These are phyloP conservation scores for Ceratobasidium sp. DNA, from an alignment of 1,284 basidiomycete species.

Conservation along the genomic window DNA sequence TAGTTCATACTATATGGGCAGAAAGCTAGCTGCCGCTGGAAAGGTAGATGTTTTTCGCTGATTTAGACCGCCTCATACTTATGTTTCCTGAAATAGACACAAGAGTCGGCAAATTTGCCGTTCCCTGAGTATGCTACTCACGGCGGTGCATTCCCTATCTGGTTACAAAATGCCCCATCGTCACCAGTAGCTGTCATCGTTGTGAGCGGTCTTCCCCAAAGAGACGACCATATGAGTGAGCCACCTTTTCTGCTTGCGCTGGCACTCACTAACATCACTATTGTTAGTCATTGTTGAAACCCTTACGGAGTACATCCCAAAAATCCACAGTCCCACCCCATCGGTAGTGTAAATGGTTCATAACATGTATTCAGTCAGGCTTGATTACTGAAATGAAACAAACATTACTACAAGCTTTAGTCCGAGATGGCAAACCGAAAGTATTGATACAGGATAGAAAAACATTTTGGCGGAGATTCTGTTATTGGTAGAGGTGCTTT, in stretches of 20 bases:
- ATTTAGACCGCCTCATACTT: neutral
- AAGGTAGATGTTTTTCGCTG: neutral
- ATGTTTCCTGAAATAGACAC: conserved; percentile 13
- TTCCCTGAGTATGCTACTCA: conserved; percentile 51
- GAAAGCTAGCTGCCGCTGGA: conserved; percentile 49
- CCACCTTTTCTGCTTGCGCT: neutral
- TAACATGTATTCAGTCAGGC: neutral
- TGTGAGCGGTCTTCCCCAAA: conserved; percentile 59
- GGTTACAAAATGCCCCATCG: conserved; percentile 53
- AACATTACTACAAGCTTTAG: conserved; percentile 36
- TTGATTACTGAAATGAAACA: conserved; percentile 27
- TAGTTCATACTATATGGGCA: conserved; percentile 55
- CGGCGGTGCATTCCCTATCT: conserved; percentile 59
- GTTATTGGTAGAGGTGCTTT: neutral
- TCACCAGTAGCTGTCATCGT: conserved; percentile 58
- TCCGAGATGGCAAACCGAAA: conserved; percentile 5
- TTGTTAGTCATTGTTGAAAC: conserved; percentile 49
- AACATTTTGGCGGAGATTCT: conserved; percentile 5
- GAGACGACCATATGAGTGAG: conserved; percentile 58
- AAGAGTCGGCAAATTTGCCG: conserved; percentile 35
- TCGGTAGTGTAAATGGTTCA: conserved; percentile 14
- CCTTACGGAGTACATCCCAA: conserved; percentile 47
- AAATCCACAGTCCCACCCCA: conserved; percentile 27
- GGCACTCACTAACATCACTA: neutral
- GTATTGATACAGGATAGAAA: conserved; percentile 33